Percentiles rank a stretch among this genome's conserved stretches.
phyloP scores from a whole-genome alignment of 2,329 filamentous ascomycete genomes.

The Didymella lethalis region DNA sequence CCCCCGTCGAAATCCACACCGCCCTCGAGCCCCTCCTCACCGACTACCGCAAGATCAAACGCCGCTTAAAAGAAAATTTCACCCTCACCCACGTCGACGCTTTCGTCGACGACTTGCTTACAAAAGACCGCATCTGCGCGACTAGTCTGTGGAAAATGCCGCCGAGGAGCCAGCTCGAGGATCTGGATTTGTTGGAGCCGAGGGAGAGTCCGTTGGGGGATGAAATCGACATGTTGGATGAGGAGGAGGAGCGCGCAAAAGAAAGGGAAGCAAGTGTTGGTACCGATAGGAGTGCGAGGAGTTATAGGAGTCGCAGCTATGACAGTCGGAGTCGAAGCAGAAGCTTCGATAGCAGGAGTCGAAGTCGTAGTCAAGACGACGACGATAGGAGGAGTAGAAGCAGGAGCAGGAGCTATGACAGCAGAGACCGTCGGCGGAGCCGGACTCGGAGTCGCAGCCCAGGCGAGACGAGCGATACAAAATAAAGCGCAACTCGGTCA shows the following conservation, averaged over 20 bases:
- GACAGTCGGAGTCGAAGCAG: conserved; percentile 22
- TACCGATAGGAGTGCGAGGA: conserved; percentile 25
- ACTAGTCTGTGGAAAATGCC: conserved; percentile 94
- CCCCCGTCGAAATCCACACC: conserved; percentile 79
- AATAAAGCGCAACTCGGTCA: too few relatives aligned
- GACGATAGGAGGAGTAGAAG: conserved; percentile 4
- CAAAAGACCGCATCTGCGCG: conserved; percentile 87
- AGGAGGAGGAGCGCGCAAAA: conserved; percentile 25
- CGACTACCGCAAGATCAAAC: conserved; percentile 83
- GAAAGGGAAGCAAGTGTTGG: conserved; percentile 19
- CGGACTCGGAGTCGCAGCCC: conserved; percentile 15
- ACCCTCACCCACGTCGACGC: conserved; percentile 84
- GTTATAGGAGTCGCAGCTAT: conserved; percentile 8
- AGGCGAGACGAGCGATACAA: background rate
- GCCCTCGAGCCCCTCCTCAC: conserved; percentile 82
- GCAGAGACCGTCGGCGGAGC: conserved; percentile 14
- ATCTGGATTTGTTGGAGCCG: conserved; percentile 85
- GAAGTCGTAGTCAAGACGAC: too few relatives aligned
- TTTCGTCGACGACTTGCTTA: conserved; percentile 90
- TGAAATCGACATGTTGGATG: conserved; percentile 67
- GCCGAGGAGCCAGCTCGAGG: conserved; percentile 80
- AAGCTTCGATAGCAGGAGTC: conserved; percentile 19
- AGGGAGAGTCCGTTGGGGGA: conserved; percentile 84
- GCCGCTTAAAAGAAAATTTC: conserved; percentile 77
- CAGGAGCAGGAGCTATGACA: conserved; percentile 28